Conservation (phyloP, 1,284 basidiomycete genomes). For the Moesziomyces antarcticus region DNA sequence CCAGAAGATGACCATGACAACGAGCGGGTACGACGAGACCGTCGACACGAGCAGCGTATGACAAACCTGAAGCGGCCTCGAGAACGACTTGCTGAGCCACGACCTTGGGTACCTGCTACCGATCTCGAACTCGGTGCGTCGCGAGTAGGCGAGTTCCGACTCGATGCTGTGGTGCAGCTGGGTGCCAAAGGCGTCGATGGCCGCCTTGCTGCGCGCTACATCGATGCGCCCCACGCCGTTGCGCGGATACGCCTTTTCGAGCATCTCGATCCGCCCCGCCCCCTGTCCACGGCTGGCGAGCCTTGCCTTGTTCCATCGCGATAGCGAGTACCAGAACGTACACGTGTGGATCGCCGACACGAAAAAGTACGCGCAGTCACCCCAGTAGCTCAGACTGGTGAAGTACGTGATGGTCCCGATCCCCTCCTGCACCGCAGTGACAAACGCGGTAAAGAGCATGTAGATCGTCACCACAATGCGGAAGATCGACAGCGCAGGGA, state of each 20-base stretch:
- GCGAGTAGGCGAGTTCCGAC: slow-evolving; percentile 10
- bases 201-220: slow-evolving; percentile 20
- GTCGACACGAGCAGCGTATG: slow-evolving; percentile 41
- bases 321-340: slow-evolving; percentile 17
- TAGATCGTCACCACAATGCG: slow-evolving; percentile 73
- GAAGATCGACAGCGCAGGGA: slow-evolving; percentile 70
- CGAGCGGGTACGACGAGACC: slow-evolving; percentile 71
- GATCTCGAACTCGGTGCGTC: slow-evolving; percentile 17
- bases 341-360: slow-evolving; percentile 40
- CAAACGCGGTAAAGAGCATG: slow-evolving; percentile 71
- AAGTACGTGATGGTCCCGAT: slow-evolving; percentile 47
- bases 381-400: slow-evolving; percentile 43
- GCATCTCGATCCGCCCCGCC: slow-evolving; percentile 20
- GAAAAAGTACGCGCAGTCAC: slow-evolving; percentile 37
- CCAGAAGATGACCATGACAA: slow-evolving; percentile 79
- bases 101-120: slow-evolving; percentile 29
- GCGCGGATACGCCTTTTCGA: slow-evolving; percentile 36
- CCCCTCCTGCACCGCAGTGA: slow-evolving; percentile 65
- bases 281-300: not conserved
- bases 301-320: slow-evolving; percentile 24
- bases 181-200: slow-evolving; percentile 23
- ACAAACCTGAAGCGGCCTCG: slow-evolving; percentile 31
- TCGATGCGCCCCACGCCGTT: slow-evolving; percentile 28
- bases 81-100: slow-evolving; percentile 19
- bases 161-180: slow-evolving; percentile 24